Conservation (phyloP, 129 eudicot genomes). For the Smallanthus sonchifolius region DNA sequence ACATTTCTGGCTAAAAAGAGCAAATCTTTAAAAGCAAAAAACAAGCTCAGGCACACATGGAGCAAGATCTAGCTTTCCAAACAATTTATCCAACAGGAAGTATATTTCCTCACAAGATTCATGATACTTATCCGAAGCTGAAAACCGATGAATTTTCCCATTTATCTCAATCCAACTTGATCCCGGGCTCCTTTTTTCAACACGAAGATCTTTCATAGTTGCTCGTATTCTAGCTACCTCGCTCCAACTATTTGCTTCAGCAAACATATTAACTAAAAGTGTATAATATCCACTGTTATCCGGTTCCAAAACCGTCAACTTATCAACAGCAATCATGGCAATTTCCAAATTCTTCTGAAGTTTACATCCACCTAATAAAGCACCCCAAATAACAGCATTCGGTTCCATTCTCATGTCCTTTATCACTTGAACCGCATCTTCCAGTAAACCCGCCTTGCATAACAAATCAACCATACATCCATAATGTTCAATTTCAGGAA, state of each 20-base stretch:
- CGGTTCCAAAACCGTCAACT: conserved; percentile 65
- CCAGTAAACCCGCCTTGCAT: conserved; percentile 65
- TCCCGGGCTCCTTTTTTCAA: conserved; percentile 66
- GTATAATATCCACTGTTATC: conserved; percentile 69
- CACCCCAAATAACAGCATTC: conserved; percentile 82
- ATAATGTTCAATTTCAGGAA: conserved; percentile 69
- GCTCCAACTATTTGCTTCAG: conserved; percentile 75
- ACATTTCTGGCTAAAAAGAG: background rate
- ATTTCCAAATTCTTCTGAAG: conserved; percentile 68
- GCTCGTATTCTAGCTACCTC: conserved; percentile 64
- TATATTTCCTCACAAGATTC: conserved; percentile 51
- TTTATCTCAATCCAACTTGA: conserved; percentile 86
- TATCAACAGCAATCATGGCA: conserved; percentile 55
- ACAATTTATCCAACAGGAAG: conserved; percentile 40
- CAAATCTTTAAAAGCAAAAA: conserved; percentile 10
- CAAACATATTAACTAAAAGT: conserved; percentile 73
- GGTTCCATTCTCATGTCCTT: conserved; percentile 70
- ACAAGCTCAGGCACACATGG: conserved; percentile 16
- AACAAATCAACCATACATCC: conserved; percentile 89
- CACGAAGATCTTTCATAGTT: conserved; percentile 54
- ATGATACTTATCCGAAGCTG: conserved; percentile 72
- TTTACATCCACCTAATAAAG: conserved; percentile 78
- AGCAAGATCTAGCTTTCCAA: conserved; percentile 39
- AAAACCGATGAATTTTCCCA: conserved; percentile 61
- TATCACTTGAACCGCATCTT: conserved; percentile 63